Conservation (phyloP, 1,284 basidiomycete genomes). For the Cryptococcus hybrid region DNA sequence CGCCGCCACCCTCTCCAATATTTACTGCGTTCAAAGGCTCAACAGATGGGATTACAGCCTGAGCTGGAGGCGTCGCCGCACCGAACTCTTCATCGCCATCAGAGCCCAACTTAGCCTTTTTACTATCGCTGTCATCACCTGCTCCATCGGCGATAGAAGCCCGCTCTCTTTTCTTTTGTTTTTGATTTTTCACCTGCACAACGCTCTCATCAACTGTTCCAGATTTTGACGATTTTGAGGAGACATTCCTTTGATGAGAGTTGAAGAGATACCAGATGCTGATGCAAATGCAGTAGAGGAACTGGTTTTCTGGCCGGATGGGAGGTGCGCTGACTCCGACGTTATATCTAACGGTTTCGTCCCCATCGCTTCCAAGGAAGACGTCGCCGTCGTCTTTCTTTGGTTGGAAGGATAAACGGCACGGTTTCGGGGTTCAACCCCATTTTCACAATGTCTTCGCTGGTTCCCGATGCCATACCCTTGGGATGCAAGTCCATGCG, state of each 20-base stretch:
- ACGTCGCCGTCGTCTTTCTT: constrained; percentile 34
- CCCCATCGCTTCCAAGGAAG: background rate
- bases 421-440: constrained; percentile 55
- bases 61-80: background rate
- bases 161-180: constrained; percentile 19
- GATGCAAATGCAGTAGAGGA: constrained; percentile 46
- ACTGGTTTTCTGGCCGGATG: background rate
- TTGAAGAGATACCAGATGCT: constrained; percentile 14
- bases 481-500: constrained; percentile 11
- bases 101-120: constrained; percentile 42
- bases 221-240: constrained; percentile 3
- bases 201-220: constrained; percentile 20
- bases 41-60: background rate
- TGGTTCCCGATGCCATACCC: background rate
- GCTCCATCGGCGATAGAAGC: constrained; percentile 1
- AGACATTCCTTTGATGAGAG: background rate
- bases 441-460: constrained; percentile 1
- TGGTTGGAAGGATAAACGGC: constrained; percentile 59
- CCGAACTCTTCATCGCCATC: background rate
- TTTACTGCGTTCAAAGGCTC: constrained; percentile 65
- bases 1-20: constrained; percentile 49
- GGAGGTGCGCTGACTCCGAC: no score
- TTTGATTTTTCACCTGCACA: constrained; percentile 35
- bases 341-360: no score
- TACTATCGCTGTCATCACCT: constrained; percentile 22